These are phyloP conservation scores for Trametes hirsuta DNA, from an alignment of 1,284 basidiomycete species.

Conservation along the genomic window DNA sequence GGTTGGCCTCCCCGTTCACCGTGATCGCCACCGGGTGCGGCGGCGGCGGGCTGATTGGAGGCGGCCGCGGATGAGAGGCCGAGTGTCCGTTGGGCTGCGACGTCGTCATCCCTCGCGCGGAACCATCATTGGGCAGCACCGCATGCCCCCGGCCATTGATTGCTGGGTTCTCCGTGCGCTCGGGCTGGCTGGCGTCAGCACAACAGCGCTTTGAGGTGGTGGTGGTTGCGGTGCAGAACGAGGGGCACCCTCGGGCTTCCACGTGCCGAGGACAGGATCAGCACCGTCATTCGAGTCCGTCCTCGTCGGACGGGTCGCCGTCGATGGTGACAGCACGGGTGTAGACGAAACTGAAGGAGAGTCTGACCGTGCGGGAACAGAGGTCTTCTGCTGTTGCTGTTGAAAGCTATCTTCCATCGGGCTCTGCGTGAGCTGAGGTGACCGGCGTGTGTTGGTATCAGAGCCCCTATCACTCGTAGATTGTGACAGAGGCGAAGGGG, in stretches of 20 bases:
- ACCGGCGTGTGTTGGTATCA: slow-evolving; percentile 16
- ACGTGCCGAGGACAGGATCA: slow-evolving; percentile 27
- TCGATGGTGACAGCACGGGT: slow-evolving; percentile 18
- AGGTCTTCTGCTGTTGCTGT: not conserved
- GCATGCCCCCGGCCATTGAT: slow-evolving; percentile 7
- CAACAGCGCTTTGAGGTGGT: slow-evolving; percentile 10
- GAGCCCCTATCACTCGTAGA: slow-evolving; percentile 2
- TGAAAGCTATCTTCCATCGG: slow-evolving; percentile 17
- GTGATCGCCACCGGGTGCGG: slow-evolving; percentile 14
- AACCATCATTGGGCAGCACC: not conserved
- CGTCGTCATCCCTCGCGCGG: slow-evolving; percentile 2
- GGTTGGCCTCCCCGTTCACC: slow-evolving; percentile 17
- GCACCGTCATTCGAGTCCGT: slow-evolving; percentile 11
- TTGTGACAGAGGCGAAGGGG: slow-evolving; percentile 21
- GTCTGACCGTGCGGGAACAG: slow-evolving; percentile 20
- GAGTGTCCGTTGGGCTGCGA: not conserved
- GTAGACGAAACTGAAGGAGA: slow-evolving; percentile 14
- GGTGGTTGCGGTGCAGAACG: slow-evolving; percentile 15
- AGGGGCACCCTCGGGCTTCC: slow-evolving; percentile 18
- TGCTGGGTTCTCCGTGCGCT: slow-evolving; percentile 3
- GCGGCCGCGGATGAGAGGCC: slow-evolving; percentile 11
- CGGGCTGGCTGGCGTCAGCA: slow-evolving; percentile 17
- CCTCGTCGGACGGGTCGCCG: slow-evolving; percentile 9
- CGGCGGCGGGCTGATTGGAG: slow-evolving; percentile 8
- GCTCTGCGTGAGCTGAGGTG: slow-evolving; percentile 14